phyloP scores from a whole-genome alignment of 345 rosid genomes.

The Mangifera indica region DNA sequence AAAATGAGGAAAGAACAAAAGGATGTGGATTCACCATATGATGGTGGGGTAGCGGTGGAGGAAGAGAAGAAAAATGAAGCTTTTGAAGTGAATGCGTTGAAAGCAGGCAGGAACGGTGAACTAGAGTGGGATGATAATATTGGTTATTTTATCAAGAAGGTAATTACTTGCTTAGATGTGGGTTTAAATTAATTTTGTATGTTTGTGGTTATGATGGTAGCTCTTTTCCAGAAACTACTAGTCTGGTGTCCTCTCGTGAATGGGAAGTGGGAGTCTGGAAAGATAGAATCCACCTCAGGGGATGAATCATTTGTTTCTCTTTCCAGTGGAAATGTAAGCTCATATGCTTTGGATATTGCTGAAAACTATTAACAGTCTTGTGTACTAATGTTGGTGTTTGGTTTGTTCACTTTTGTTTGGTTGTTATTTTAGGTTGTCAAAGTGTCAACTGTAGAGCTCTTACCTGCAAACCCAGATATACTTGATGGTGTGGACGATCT shows the following conservation, averaged over 20 bases:
- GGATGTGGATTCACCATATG: slow-evolving; percentile 63
- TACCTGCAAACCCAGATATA: slow-evolving; percentile 93
- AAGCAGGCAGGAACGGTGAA: slow-evolving; percentile 22
- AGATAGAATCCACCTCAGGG: slow-evolving; percentile 66
- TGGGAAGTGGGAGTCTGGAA: slow-evolving; percentile 79
- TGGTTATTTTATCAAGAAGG: slow-evolving; percentile 84
- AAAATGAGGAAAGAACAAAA: slow-evolving; percentile 53
- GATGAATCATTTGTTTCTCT: slow-evolving; percentile 63
- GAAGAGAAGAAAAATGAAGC: slow-evolving; percentile 25
- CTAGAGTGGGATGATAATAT: slow-evolving; percentile 68
- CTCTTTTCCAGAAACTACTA: slow-evolving; percentile 54
- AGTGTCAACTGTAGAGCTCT: slow-evolving; percentile 68
- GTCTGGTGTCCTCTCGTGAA: slow-evolving; percentile 72
- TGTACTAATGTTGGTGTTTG: slow-evolving; percentile 22
- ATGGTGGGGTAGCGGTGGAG: slow-evolving; percentile 11
- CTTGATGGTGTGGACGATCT: slow-evolving; percentile 88
- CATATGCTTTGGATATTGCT: slow-evolving; percentile 1
- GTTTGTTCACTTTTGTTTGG: slow-evolving; percentile 24
- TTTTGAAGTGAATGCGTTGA: slow-evolving; percentile 15
- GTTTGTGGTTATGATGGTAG: slow-evolving; percentile 14
- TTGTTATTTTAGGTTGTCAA: slow-evolving; percentile 55
- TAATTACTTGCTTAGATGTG: slow-evolving; percentile 22
- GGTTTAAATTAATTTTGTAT: background rate
- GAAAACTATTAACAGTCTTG: slow-evolving; percentile 14
- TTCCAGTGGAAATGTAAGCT: slow-evolving; percentile 66